Conservation (phyloP, 495 filamentous ascomycete species). For the Monascus purpureus region DNA sequence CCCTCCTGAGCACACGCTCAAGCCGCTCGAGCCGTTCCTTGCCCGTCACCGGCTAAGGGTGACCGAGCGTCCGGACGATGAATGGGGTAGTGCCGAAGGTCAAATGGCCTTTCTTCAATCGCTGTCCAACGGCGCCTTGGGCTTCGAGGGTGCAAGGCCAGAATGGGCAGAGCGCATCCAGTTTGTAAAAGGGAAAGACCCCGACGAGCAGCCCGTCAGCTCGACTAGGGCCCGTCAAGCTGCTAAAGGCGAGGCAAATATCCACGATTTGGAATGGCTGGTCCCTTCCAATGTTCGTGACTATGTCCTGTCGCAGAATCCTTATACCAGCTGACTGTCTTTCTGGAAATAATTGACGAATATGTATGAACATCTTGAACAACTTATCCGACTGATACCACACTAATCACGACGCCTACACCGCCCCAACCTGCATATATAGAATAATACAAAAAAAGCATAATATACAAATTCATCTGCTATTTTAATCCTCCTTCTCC, state of each 20-base stretch:
- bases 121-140: conserved; percentile 35
- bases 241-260: conserved; percentile 27
- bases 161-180: conserved; percentile 62
- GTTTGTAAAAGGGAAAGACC: conserved; percentile 47
- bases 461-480: too few relatives aligned
- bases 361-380: too few relatives aligned
- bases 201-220: conserved; percentile 47
- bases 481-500: conserved; percentile 39
- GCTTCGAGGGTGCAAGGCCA: conserved; percentile 40
- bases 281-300: conserved; percentile 47
- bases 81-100: conserved; percentile 47
- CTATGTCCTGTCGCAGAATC: conserved; percentile 35
- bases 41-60: conserved; percentile 54
- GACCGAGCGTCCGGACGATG: conserved; percentile 51
- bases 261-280: conserved; percentile 41
- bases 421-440: too few relatives aligned
- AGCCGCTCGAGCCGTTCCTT: conserved; percentile 54
- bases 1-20: conserved; percentile 35
- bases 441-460: too few relatives aligned
- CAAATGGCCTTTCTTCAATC: conserved; percentile 44
- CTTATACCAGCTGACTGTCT: conserved; percentile 15
- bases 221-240: conserved; percentile 68
- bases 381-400: too few relatives aligned
- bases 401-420: too few relatives aligned
- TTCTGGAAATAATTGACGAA: too few relatives aligned